Base-by-base conservation (phyloP, 192 early-diverging fungal genomes). In the Mortierella alpina region DNA sequence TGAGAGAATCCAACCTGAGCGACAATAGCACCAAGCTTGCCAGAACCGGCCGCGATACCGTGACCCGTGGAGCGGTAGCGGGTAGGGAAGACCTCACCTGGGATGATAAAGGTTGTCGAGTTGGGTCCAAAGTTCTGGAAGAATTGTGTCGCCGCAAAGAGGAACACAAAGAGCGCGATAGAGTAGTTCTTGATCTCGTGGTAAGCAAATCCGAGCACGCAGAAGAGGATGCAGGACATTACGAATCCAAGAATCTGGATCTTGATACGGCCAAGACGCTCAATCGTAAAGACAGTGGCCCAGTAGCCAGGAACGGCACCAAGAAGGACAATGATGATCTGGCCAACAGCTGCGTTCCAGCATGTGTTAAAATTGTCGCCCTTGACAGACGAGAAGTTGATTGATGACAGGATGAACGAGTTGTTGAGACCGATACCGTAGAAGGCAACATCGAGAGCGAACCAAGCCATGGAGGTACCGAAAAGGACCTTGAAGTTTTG, bases 51-150 rank as follows among this genome's bases (percentile, higher is more conserved):
- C 13, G 90, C 90, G 62, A 95, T 94, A 70, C 94, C 94, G 68
- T 95, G 93, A 22, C 88, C 86, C 8, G 94, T 94, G 1, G 93
- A 91, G 42, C 93, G 83, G 84, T 93, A 94, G 9, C 93, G 87
- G 9, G 94, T 95, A 5, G 94, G 94, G 85, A 93, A 95, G 12
- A 89, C 88, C 73, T 95, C 94, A 65, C 90, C 91, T 46, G 94
- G 94, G 58, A 95, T 90, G 51, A 95, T 90, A 62, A 95, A 95
- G 0, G 94, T 95, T 7, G 96, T 99, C 18, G 89, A 72, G 84
- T 99, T 99, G 61, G 97, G 97, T 8, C 97, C 97, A 88, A 95
- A 97, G 89, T 98, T 96, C 88, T 93, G 93, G 89, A 97, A 94
- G 75, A 95, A 86, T 67, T 92, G 87, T 2, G 91, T 90, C 10